Percentiles rank a stretch among this genome's conserved stretches.
Conservation (phyloP, 441 rosid species). For the Adansonia grandidieri region DNA sequence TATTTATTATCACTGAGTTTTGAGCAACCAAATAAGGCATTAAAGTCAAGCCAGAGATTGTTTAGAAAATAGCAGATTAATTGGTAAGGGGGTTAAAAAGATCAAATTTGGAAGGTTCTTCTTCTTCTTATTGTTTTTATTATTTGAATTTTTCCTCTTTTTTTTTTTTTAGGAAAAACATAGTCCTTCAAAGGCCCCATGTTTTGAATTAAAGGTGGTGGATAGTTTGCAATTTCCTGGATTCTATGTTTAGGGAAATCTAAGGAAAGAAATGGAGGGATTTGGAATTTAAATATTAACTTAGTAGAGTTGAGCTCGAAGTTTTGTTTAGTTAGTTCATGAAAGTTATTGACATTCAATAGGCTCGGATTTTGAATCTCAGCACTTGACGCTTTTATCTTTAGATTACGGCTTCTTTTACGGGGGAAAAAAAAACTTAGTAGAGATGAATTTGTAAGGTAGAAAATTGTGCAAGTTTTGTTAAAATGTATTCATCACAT, state of each 20-base stretch:
- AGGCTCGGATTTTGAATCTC: too few relatives aligned
- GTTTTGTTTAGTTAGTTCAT: too few relatives aligned
- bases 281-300: background rate
- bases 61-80: background rate
- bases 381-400: too few relatives aligned
- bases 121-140: background rate
- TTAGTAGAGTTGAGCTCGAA: background rate
- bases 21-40: background rate
- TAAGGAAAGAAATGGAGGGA: background rate
- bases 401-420: too few relatives aligned
- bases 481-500: background rate
- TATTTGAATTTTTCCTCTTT: background rate
- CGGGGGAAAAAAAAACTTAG: background rate
- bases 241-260: background rate
- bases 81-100: background rate
- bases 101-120: background rate
- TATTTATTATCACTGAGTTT: background rate
- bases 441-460: background rate
- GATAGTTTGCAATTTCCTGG: conserved; percentile 4
- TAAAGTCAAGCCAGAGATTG: background rate
- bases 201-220: background rate
- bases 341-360: too few relatives aligned
- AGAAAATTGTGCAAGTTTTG: background rate
- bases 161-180: background rate
- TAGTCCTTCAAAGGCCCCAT: background rate